Evolutionary conservation across 352 stramenopile genomes (phyloP), one percentile per base, ranked within the genome.

Genomic region (Phytophthora constricta): DNA sequence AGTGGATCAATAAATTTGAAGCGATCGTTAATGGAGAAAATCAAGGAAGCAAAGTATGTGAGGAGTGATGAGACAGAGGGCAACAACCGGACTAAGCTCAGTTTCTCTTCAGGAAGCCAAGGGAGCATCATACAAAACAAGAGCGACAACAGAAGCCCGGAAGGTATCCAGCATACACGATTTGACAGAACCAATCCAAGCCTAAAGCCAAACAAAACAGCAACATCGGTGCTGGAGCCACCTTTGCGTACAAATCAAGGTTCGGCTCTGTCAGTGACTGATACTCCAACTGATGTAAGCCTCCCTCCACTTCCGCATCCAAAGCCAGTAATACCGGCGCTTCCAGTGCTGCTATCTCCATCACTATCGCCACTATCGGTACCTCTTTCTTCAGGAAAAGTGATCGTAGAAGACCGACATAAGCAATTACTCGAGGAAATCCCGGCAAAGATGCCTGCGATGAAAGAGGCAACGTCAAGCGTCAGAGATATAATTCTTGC

Each of bases 41-140:
- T 86, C 14, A 43, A 65, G 16, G 78, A 86, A 50, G 67, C 78
- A 5, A 86, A 79, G 60, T 17, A 20, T 7, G 57, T 86, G 39
- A 48, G 65, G 17, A 49, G 37, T 23, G 7, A 17, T 2, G n/a
- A 56, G 22, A 4, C 25, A 34, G 11, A 0, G 0, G 48, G 25
- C 13, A 49, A 28, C 26, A 7, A 39, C 16, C 31, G 11, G 7
- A 11, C n/a, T 11, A 34, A 39, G 10, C 13, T 59, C 13, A 23
- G 2, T 9, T n/a, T 2, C 4, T 17, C 50, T 31, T 26, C 16
- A 34, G 26, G 27, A 41, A 8, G 14, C 13, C 58, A 47, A 19
- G 17, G 20, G n/a, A n/a, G n/a, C n/a, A n/a, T n/a, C n/a, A n/a
- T n/a, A n/a, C n/a, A n/a, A n/a, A n/a, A n/a, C n/a, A n/a, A n/a